Conservation (phyloP, 2,329 filamentous ascomycete genomes). For the Dichotomopilus funicola region DNA sequence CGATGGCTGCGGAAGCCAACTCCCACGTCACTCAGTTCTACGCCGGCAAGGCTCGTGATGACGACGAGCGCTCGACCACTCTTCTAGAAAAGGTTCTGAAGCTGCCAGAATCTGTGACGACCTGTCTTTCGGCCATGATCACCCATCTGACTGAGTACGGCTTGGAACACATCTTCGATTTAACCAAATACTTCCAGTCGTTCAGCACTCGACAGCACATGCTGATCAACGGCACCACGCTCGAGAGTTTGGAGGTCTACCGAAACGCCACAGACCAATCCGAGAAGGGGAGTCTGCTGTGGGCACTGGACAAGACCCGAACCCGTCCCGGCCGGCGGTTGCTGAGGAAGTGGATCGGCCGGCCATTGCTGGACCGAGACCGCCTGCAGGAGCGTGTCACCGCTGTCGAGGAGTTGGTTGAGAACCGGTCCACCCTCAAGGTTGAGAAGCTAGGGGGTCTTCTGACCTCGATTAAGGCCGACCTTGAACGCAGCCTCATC, state of each 20-base stretch:
- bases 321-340: constrained; percentile 85
- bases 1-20: constrained; percentile 75
- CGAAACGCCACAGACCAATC: constrained; percentile 86
- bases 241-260: constrained; percentile 92
- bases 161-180: constrained; percentile 87
- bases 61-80: constrained; percentile 51
- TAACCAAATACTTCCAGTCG: constrained; percentile 95
- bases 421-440: constrained; percentile 56
- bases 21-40: constrained; percentile 93
- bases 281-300: constrained; percentile 84
- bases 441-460: constrained; percentile 70
- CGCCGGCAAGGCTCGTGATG: constrained; percentile 69
- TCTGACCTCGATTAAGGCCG: constrained; percentile 64
- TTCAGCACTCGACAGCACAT: constrained; percentile 94
- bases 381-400: constrained; percentile 71
- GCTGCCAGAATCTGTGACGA: constrained; percentile 76
- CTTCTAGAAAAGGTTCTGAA: constrained; percentile 81
- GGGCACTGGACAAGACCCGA: constrained; percentile 87
- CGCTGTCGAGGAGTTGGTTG: constrained; percentile 80
- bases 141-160: constrained; percentile 86
- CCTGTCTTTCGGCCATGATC: constrained; percentile 96
- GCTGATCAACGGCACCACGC: constrained; percentile 89
- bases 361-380: constrained; percentile 71
- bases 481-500: constrained; percentile 88
- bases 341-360: constrained; percentile 89